Evolutionary conservation across 345 rosid species (phyloP).

Genomic region (Laguncularia racemosa): DNA sequence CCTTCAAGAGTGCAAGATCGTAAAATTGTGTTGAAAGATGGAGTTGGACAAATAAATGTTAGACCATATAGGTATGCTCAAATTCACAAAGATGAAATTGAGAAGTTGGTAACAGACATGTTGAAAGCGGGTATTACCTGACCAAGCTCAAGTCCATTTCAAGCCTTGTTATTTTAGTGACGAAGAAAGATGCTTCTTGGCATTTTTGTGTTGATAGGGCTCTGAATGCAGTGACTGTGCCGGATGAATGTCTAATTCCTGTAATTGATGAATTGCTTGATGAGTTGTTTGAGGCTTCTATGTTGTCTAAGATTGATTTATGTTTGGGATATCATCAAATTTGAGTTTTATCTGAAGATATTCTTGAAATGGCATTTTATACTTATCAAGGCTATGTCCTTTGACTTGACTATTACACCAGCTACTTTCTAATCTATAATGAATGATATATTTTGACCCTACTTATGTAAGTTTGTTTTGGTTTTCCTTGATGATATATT

Average conservation of each 20-base stretch:
- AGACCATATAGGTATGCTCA: background rate
- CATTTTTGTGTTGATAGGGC: background rate
- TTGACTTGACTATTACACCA: background rate
- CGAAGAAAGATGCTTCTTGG: background rate
- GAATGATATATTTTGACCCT: background rate
- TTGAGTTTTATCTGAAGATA: background rate
- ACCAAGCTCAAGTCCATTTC: background rate
- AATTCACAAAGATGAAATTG: background rate
- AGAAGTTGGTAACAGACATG: background rate
- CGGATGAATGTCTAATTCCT: background rate
- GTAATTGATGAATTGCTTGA: background rate
- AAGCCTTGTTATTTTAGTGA: background rate
- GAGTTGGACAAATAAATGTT: background rate
- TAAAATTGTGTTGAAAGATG: background rate
- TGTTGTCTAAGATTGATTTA: slow-evolving; percentile 1
- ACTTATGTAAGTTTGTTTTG: background rate
- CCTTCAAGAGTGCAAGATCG: background rate
- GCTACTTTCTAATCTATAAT: background rate
- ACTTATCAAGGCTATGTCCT: background rate
- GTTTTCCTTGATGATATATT: background rate
- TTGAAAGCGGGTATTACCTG: background rate
- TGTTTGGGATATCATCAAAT: background rate
- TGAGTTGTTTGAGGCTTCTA: background rate
- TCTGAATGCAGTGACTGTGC: background rate
- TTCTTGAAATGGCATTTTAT: background rate